Conservation (phyloP, 305 asterid genomes). For the Petunia hybrid region DNA sequence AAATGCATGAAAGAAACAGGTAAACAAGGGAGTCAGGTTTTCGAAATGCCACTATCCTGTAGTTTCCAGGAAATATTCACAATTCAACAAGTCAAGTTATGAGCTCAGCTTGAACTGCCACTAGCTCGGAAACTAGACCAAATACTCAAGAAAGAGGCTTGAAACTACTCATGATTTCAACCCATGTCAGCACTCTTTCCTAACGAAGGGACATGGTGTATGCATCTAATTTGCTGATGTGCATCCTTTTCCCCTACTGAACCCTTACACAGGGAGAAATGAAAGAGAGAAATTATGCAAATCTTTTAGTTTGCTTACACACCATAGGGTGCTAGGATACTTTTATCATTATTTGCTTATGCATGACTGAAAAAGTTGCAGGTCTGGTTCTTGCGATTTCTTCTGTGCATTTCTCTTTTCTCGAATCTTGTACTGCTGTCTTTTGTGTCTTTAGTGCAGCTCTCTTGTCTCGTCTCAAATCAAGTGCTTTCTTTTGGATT, state of each 20-base stretch:
- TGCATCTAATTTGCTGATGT: neutral
- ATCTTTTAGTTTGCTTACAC: conserved; percentile 8
- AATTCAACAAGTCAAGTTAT: neutral
- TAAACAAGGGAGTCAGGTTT: neutral
- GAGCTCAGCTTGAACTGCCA: conserved; percentile 18
- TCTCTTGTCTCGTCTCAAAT: conserved; percentile 5
- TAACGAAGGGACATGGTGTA: neutral
- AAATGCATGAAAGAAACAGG: neutral
- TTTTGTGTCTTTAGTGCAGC: neutral
- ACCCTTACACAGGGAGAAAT: neutral
- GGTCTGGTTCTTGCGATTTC: neutral
- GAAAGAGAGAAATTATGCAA: neutral
- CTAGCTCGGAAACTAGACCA: neutral
- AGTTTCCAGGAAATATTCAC: conserved; percentile 3
- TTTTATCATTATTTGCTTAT: neutral
- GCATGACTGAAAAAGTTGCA: neutral
- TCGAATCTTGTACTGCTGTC: no score
- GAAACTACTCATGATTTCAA: neutral
- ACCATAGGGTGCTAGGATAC: conserved; percentile 1
- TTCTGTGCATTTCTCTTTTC: neutral
- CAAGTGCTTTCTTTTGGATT: conserved; percentile 1
- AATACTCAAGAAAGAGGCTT: neutral
- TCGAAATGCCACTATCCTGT: neutral
- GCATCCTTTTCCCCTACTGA: neutral
- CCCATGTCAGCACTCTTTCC: neutral